Evolutionary conservation across 75 land plant genomes (phyloP), one percentile per base, ranked within the genome.

Genomic region (Selaginella moellendorffii): DNA sequence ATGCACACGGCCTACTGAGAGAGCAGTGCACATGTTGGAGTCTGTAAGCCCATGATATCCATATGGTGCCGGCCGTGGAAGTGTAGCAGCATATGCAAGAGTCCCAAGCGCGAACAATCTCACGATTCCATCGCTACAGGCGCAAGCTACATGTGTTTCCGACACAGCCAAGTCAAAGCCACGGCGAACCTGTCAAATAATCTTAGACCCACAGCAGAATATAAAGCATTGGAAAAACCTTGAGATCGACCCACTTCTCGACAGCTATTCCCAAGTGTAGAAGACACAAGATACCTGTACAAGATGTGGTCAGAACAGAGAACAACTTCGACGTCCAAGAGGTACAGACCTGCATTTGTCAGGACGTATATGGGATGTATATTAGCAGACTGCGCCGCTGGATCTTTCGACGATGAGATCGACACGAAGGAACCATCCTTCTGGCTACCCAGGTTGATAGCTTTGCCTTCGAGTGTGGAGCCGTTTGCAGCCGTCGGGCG

Each of bases 111-210:
- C 46, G 31, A 83, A 82, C 24, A 85, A 69, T 56, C 74, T 78
- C 23, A 85, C 86, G 59, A 76, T 67, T 28, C 86, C 86, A 71
- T 78, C 72, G 52, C 81, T 82, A 69, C 88, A 85, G 46, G 81
- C 86, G 75, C 88, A 85, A 28, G 81, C 88, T 72, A 85, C 65
- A 54, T 73, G 58, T 14, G 71, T 72, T 23, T 65, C 74, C 29
- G 86, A 85, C 51, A 77, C 66, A 54, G 79, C 74, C 17, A 85
- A 62, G 51, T 68, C 78, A 68, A 72, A 78, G 29, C 81, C 79
- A 54, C 74, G 79, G 31, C 69, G 65, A 26, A 83, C 88, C 88
- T 85, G 86, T 1, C 24, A 63, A 58, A 63, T 18, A 26, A 31
- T 31, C 52, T 31, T 25, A 23, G 12, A 18, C 31, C 5, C 2